Conservation (phyloP, 2,329 filamentous ascomycete genomes). For the Phoma sp. region DNA sequence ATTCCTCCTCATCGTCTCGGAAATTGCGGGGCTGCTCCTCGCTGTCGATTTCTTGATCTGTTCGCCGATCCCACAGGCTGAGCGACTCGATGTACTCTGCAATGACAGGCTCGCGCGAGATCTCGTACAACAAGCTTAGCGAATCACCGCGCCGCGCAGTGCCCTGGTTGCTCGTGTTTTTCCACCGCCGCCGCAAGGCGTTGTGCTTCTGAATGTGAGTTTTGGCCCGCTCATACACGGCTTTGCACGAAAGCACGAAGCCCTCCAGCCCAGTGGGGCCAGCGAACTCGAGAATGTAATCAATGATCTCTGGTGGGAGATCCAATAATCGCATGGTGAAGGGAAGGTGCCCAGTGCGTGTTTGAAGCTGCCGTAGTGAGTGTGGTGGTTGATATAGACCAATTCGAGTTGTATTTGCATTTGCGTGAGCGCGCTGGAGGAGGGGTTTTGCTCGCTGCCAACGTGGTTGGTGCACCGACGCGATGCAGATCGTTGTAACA, state of each 20-base stretch:
- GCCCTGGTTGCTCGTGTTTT: conserved; percentile 24
- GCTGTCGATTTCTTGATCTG: conserved; percentile 4
- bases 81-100: conserved; percentile 39
- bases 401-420: too few relatives aligned
- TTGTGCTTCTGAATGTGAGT: conserved; percentile 40
- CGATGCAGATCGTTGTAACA: conserved; percentile 4
- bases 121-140: conserved; percentile 32
- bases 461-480: neutral
- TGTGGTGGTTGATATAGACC: neutral
- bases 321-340: conserved; percentile 38
- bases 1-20: conserved; percentile 25
- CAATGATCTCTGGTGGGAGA: conserved; percentile 42
- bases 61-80: conserved; percentile 34
- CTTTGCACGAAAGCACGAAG: conserved; percentile 40
- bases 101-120: conserved; percentile 34
- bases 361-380: neutral
- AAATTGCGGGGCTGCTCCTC: conserved; percentile 19
- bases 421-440: neutral
- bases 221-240: conserved; percentile 32
- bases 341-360: neutral
- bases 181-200: conserved; percentile 32
- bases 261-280: conserved; percentile 36
- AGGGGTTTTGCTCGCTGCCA: neutral
- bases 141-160: conserved; percentile 25
- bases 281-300: conserved; percentile 37